Conservation (phyloP, 768 basidiomycete genomes). For the Mycena sanguinolenta region DNA sequence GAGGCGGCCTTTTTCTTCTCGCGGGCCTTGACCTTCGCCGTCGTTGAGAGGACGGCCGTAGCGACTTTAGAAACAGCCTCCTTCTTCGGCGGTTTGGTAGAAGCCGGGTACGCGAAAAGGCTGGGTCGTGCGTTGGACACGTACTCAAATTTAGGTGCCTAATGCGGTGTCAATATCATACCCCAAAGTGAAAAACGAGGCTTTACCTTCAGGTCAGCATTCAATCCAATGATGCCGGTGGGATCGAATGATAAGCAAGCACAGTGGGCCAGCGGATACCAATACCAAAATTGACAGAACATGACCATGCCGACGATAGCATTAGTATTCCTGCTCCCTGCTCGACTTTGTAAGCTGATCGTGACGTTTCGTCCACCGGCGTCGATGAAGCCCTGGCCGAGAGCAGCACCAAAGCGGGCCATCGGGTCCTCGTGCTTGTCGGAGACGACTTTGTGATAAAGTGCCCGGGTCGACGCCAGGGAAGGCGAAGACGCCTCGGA, state of each 20-base stretch:
- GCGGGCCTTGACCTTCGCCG: slow-evolving; percentile 95
- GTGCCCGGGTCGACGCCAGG: slow-evolving; percentile 81
- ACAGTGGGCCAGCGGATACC: slow-evolving; percentile 97
- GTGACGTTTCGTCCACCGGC: slow-evolving; percentile 97
- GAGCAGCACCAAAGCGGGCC: slow-evolving; percentile 96
- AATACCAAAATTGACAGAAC: slow-evolving; percentile 99
- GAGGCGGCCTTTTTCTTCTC: slow-evolving; percentile 92
- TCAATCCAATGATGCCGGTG: slow-evolving; percentile 93
- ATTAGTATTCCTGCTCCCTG: slow-evolving; percentile 92
- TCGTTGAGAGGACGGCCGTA: slow-evolving; percentile 95
- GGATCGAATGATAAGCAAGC: slow-evolving; percentile 94
- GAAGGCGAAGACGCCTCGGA: slow-evolving; percentile 92
- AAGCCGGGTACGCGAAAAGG: slow-evolving; percentile 91
- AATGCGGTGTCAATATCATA: slow-evolving; percentile 26
- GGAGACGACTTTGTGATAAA: slow-evolving; percentile 89
- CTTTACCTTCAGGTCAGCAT: slow-evolving; percentile 83
- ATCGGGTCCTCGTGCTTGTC: slow-evolving; percentile 99
- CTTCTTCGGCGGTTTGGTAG: slow-evolving; percentile 91
- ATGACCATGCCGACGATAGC: slow-evolving; percentile 98
- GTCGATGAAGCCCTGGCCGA: slow-evolving; percentile 97
- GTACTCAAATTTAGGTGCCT: slow-evolving; percentile 96
- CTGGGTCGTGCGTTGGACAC: slow-evolving; percentile 91
- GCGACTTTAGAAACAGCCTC: slow-evolving; percentile 93
- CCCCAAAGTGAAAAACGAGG: background rate
- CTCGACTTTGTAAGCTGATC: slow-evolving; percentile 92